Conservation (phyloP, 1,284 basidiomycete genomes). For the Agroathelia rolfsii region DNA sequence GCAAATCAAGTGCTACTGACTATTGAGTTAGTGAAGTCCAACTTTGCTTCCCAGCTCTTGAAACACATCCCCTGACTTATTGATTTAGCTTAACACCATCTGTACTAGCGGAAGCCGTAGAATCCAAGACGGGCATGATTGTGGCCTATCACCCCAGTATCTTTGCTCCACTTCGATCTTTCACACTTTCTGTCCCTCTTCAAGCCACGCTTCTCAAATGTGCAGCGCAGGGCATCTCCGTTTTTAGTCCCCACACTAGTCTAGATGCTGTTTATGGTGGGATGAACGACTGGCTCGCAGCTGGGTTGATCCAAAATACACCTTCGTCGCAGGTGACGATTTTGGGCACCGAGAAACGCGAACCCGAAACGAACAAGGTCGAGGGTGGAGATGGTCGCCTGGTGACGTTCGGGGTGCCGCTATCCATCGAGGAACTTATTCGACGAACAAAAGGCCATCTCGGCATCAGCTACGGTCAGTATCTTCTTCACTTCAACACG, state of each 20-base stretch:
- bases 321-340: conserved; percentile 16
- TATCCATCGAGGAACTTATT: conserved; percentile 51
- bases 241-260: conserved; percentile 84
- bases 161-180: conserved; percentile 69
- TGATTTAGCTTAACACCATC: conserved; percentile 63
- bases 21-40: conserved; percentile 57
- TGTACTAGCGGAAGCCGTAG: conserved; percentile 69
- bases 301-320: conserved; percentile 22
- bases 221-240: conserved; percentile 71
- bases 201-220: conserved; percentile 76
- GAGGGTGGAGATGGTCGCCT: conserved; percentile 64
- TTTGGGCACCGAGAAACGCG: conserved; percentile 18
- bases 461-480: conserved; percentile 51
- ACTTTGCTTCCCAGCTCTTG: conserved; percentile 2
- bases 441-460: conserved; percentile 63
- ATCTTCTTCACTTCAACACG: conserved; percentile 8
- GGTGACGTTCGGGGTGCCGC: conserved; percentile 47
- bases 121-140: conserved; percentile 53
- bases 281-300: conserved; percentile 78
- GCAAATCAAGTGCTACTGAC: conserved; percentile 70
- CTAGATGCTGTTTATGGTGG: conserved; percentile 78
- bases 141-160: conserved; percentile 89
- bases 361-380: conserved; percentile 21
- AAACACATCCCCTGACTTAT: conserved; percentile 7
- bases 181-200: conserved; percentile 73